Base-by-base conservation (phyloP, 2,329 filamentous ascomycete genomes). In the Sporothrix brasiliensis region DNA sequence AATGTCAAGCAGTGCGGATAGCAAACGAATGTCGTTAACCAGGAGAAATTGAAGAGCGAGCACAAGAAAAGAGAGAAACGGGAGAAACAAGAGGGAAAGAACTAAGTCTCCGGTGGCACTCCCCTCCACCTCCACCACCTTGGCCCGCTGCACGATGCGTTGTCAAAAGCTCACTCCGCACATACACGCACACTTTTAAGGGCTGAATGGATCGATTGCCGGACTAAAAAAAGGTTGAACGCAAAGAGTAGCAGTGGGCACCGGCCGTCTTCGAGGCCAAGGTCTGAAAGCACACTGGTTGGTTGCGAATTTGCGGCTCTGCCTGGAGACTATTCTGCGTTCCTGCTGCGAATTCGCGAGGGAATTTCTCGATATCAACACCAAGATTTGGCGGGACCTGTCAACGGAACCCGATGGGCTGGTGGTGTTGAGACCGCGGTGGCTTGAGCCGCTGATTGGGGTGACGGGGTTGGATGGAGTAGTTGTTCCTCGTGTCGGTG, bases 61-160 rank as follows among this genome's bases (percentile, higher is more conserved):
- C 21, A 21, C 10, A 61, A 50, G 14, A 56, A 54, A 27, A 61
- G 49, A 39, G 65, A 58, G 34, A 53, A 50, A 19, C 58, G 21
- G n/a, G 39, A 13, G 19, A 47, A 69, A n/a, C 16, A 53, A 53
- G 41, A 52, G 54, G 49, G 39, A 68, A 72, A 53, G 44, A 49
- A 13, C 39, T n/a, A 21, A 52, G 44, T 53, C 3, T 44, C 19
- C 67, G 19, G 13, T 27, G 14, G 27, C 10, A 50, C 50, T 21
- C 53, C 11, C 19, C n/a, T 56, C 34, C 44, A 70, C 67, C 63
- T 53, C 69, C 50, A 41, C 56, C 68, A 66, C 56, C 54, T 69
- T 66, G 69, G 67, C 58, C 60, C 52, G 71, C 73, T 74, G 73
- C 73, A 74, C 73, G 73, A 74, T 74, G 73, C 52, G 73, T 69